A percentile compares a stretch with the other conserved stretches of the same genome.
Conservation (phyloP, 164 flowering plant species). For the Aristolochia californica region DNA sequence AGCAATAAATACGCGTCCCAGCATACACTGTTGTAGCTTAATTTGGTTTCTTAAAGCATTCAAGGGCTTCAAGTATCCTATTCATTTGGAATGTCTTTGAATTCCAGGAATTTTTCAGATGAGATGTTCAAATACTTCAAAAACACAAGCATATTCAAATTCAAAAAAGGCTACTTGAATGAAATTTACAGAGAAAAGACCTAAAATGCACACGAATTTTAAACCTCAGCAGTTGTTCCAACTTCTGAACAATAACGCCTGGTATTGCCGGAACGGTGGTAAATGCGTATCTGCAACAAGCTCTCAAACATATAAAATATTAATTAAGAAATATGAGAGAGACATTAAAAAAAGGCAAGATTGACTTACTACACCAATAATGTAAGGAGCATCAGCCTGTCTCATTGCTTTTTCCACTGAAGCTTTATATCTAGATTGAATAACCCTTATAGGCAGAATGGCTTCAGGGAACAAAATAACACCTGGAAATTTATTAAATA, state of each 20-base stretch:
- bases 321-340: background rate
- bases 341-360: conserved; percentile 3
- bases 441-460: conserved; percentile 73
- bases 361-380: conserved; percentile 82
- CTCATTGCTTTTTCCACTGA: conserved; percentile 58
- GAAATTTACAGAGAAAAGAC: no score
- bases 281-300: conserved; percentile 47
- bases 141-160: no score
- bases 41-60: no score
- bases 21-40: no score
- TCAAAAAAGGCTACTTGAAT: no score
- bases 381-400: conserved; percentile 56
- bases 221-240: conserved; percentile 97
- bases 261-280: conserved; percentile 26
- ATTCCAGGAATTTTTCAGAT: no score
- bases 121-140: no score
- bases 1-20: no score
- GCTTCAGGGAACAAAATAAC: conserved; percentile 89
- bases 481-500: conserved; percentile 29
- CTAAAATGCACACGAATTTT: background rate
- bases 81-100: no score
- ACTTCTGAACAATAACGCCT: conserved; percentile 32
- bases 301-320: background rate
- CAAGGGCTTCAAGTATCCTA: no score
- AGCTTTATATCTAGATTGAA: conserved; percentile 53